Evolutionary conservation across 176 grass and related monocot genomes (phyloP), one percentile per base, ranked within the genome.

Genomic region (Hyparrhenia diplandra): DNA sequence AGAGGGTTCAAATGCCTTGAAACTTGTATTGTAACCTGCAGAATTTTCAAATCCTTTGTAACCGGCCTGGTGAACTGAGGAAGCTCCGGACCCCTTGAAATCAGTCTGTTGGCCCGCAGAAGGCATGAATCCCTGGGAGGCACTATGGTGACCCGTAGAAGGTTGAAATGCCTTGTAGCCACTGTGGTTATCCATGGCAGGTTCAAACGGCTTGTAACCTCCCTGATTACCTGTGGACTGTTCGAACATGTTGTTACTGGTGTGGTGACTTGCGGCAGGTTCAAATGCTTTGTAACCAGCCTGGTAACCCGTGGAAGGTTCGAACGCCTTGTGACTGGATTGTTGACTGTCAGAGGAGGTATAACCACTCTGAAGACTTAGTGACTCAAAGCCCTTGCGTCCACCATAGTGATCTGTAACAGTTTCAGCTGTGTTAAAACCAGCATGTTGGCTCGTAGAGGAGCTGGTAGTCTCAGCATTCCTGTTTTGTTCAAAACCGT

Each of bases 331-430:
- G 83, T 77, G 83, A 86, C 72, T 74, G 2, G 65, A 13, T 39
- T 85, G 83, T 71, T 82, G 83, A 72, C 51, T 51, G 64, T 67
- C 84, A 67, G 68, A 46, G 34, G 82, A 4, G 10, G 9, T 88
- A 59, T 90, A 88, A 68, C 76, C 84, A 80, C 11, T 80, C 17
- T 82, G 84, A 73, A 80, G 31, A 60, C 73, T 79, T 82, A 37
- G 18, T 17, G 61, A 70, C 72, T 85, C 77, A 63, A 85, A 85
- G 62, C 62, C 82, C 49, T 75, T 79, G 43, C 20, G 49, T 45
- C 12, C 37, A 4, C 47, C 79, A 63, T 83, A 85, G 51, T 83
- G 29, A 45, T 58, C 71, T 40, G 80, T 80, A 29, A 41, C 10
- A 34, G 75, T 79, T 79, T 88, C 30, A 42, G 55, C 73, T 27